Evolutionary conservation across 768 basidiomycete species (phyloP), one percentile per base, ranked within the genome.

Genomic region (Russula sp.): DNA sequence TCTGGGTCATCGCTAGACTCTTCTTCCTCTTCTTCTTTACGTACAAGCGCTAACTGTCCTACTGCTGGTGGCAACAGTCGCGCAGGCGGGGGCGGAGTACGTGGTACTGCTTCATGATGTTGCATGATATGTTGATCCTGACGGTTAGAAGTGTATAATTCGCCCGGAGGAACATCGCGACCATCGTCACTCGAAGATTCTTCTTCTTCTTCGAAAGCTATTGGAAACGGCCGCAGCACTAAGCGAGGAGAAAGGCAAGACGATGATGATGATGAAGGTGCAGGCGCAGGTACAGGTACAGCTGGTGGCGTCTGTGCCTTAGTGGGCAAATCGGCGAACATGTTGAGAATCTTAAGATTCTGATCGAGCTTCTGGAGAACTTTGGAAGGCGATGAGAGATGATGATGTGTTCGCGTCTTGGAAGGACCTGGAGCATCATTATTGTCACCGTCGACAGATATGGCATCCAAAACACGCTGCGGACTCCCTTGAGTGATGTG

Each of bases 141-240:
- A 14, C 36, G 24, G 7, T 16, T 11, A 28, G 7, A 52, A 18
- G 16, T 32, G 26, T 2, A 5, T 0, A 9, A 20, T 26, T 14
- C 18, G 22, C 32, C 42, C 14, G 20, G 9, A 32, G 20, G 9
- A 32, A 51, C 38, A 30, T 51, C 38, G 14, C 18, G 10, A 26
- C 48, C 64, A 28, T 28, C 28, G 1, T 57, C 64, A 24, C 48
- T 57, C 20, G 40, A 51, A 42, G 48, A 51, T 42, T 65, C 58
- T 34, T 65, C 64, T 56, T 44, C 59, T 42, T 65, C 59, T 36
- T 61, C 64, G 11, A 65, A 61, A 30, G 64, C 60, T 3, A 65
- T 38, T 1, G 64, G 64, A 55, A 61, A 61, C 24, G 64, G 60
- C 48, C 46, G 53, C n/a, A 24, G 40, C 10, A 26, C 26, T 14